Base-by-base conservation (phyloP, 2,329 filamentous ascomycete species). In the Phaeosphaeria sp. region DNA sequence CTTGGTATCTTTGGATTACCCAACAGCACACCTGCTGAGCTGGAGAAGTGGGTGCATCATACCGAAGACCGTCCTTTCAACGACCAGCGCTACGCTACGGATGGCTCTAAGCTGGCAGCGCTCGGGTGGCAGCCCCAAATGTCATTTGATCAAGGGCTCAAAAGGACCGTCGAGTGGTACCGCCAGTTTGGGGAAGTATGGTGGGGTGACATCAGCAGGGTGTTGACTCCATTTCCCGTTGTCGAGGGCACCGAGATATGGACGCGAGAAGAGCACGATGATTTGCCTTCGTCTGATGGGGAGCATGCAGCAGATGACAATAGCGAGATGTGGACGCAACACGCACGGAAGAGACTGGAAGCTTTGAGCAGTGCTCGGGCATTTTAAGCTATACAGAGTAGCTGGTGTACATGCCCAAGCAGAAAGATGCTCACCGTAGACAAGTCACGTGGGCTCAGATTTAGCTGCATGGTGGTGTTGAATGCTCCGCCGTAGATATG, bases 51-150 rank as follows among this genome's bases (percentile, higher is more conserved):
- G 84, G 85, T 93, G 66, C 87, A 90, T 74, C 89, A 91, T 76
- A 92, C 90, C 2, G 84, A 88, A 62, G 91, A 95, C 77, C 84
- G 91, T 20, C 91, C 91, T 0, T 94, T 78, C 68, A 77, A 78
- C 49, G 77, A 79, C 53, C 72, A 74, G 51, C 69, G 76, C 22
- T 78, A 78, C 56, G 75, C 75, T 2, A 76, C 76, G 1, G 75
- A 79, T 46, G 75, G 76, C 0, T 63, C 75, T 5, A 79, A 79
- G 59, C 67, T 79, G 6, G 63, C 71, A 1, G 63, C 65, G 18
- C 64, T 79, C 13, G 77, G 76, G 0, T 79, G 77, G 76, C 30
- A 70, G 45, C 77, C 72, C 3, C 75, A 68, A 55, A 76, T 67
- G 25, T 63, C 59, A 20, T 78, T 78, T 45, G 72, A 75, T 1